These are phyloP conservation scores for Dothideomycetidae sp. DNA, from an alignment of 2,329 filamentous ascomycete species.

Conservation along the genomic window DNA sequence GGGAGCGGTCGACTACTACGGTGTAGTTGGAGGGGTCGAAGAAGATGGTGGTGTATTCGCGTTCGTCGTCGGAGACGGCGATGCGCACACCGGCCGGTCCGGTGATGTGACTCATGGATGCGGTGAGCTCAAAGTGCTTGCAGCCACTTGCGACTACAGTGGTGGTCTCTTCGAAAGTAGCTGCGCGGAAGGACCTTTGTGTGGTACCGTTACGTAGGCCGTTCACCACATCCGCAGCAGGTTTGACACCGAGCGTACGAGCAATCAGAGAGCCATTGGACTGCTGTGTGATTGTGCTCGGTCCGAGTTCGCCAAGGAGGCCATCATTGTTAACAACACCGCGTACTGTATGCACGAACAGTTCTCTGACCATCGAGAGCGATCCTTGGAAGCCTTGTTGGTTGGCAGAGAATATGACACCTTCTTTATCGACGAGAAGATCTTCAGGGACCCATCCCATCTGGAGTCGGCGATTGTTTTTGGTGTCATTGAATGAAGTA, in stretches of 20 bases:
- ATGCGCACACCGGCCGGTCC: constrained; percentile 30
- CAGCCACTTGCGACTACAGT: constrained; percentile 14
- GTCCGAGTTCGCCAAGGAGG: constrained; percentile 22
- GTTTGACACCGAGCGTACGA: constrained; percentile 30
- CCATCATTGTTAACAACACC: constrained; percentile 25
- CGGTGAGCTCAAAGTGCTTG: constrained; percentile 19
- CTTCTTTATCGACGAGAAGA: constrained; percentile 21
- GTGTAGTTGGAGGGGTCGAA: constrained; percentile 33
- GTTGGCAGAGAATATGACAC: constrained; percentile 24
- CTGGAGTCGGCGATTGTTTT: constrained; percentile 34
- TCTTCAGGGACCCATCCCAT: constrained; percentile 35
- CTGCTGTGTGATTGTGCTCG: constrained; percentile 21
- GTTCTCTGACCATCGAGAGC: constrained; percentile 31
- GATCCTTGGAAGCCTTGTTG: constrained; percentile 33
- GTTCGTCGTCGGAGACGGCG: constrained; percentile 28
- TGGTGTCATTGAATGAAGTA: constrained; percentile 34
- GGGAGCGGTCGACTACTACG: constrained; percentile 31
- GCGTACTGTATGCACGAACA: constrained; percentile 31
- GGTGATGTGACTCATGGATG: constrained; percentile 25
- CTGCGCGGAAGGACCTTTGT: constrained; percentile 15
- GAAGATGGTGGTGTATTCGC: constrained; percentile 32
- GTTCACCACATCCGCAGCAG: constrained; percentile 31
- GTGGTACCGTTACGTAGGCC: constrained; percentile 23
- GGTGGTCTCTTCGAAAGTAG: constrained; percentile 18
- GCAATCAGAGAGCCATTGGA: constrained; percentile 26